Percentiles rank a stretch among this genome's conserved stretches.
phyloP scores from a whole-genome alignment of 75 land plant genomes.

The Sequoiadendron giganteum region DNA sequence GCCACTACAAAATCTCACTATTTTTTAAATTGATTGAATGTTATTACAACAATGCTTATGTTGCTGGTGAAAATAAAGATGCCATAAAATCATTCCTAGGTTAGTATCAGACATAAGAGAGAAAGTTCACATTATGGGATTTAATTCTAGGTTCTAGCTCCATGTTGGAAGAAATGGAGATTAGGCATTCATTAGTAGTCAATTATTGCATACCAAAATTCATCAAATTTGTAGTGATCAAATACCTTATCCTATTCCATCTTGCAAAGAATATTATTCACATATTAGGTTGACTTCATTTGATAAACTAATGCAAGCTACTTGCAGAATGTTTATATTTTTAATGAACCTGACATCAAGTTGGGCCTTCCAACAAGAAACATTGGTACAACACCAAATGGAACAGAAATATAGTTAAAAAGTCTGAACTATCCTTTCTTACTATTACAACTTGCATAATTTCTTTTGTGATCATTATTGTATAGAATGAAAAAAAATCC shows the following conservation, averaged over 20 bases:
- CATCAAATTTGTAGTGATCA: constrained; percentile 4
- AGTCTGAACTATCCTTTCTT: constrained; percentile 72
- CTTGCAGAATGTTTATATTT: constrained; percentile 78
- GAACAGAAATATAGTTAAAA: constrained; percentile 87
- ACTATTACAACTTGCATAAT: constrained; percentile 65
- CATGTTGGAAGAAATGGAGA: constrained; percentile 81
- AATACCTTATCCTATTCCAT: constrained; percentile 43
- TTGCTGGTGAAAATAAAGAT: constrained; percentile 98
- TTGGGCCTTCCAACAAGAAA: constrained; percentile 31
- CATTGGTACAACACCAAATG: constrained; percentile 87
- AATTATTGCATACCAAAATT: neutral
- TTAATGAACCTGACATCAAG: constrained; percentile 54
- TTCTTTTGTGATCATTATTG: constrained; percentile 52
- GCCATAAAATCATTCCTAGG: constrained; percentile 94
- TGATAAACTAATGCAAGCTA: constrained; percentile 70
- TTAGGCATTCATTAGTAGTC: constrained; percentile 35
- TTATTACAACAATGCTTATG: constrained; percentile 95
- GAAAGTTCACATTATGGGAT: constrained; percentile 97
- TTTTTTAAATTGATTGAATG: constrained; percentile 84
- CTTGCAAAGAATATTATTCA: constrained; percentile 50
- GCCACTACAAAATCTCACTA: constrained; percentile 93
- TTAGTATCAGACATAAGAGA: constrained; percentile 90
- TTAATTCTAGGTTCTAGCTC: constrained; percentile 89
- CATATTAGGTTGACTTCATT: constrained; percentile 79
- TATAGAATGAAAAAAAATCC: constrained; percentile 39